Evolutionary conservation across 2,329 filamentous ascomycete species (phyloP), one percentile per base, ranked within the genome.

Genomic region (Aspergillus fijiensis): DNA sequence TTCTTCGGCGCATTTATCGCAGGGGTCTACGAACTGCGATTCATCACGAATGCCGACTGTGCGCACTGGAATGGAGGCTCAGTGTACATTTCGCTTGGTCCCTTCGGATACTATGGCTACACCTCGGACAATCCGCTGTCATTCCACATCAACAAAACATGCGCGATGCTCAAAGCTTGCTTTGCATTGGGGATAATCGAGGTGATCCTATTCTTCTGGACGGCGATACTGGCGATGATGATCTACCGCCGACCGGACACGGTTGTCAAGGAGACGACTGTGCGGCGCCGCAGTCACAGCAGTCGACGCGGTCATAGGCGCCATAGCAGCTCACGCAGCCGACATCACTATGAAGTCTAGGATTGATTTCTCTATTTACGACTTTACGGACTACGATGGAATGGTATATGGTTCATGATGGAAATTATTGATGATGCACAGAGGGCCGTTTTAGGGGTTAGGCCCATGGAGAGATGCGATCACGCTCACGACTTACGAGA

Each of bases 181-280:
- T 98, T 92, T 78, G 94, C 92, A 2, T 88, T 97, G 67, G 92
- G 86, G 52, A 97, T 98, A 75, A 96, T 97, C 84, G 91, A 95
- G 75, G 81, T 82, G 66, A 80, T 95, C 65, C 88, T 93, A 73
- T 96, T 96, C 79, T 88, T 89, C 74, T 80, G 89, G 71, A 95
- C 91, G 3, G 84, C 86, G 55, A 77, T 94, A 29, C 80, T 95
- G 49, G 91, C 92, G 16, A 65, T 80, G 50, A 77, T 79, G 55
- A 69, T 81, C 58, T 76, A 79, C 58, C 63, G 70, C 10, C 58
- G 64, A 35, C 60, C 71, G 27, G 69, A 72, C 5, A 69, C 72
- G 16, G 70, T 75, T 31, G 74, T 77, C 11, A 78, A 76, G 67
- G 77, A 80, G 70, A 76, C 72, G 2, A 68, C 70, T 27, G 76